Percentiles rank a stretch among this genome's conserved stretches.
These are phyloP conservation scores for Fomitopsis serialis DNA, from an alignment of 768 basidiomycete species.

Conservation along the genomic window DNA sequence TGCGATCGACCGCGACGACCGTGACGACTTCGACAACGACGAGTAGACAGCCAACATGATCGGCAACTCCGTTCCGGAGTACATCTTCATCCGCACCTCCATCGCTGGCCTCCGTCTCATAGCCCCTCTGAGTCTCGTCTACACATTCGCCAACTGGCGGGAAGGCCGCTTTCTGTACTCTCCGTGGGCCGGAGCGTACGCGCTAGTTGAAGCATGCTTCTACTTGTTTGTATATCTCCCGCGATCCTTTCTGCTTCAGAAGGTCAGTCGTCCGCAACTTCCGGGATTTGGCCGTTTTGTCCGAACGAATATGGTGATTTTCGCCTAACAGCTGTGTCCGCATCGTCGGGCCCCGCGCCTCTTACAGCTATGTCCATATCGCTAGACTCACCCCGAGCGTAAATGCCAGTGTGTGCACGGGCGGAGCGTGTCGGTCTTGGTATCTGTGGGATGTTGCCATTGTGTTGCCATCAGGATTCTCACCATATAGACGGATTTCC, in stretches of 20 bases:
- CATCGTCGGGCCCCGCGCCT: too few species aligned
- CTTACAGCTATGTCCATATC: too few species aligned
- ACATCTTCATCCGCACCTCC: conserved; percentile 43
- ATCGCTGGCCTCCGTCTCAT: conserved; percentile 44
- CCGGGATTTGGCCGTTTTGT: too few species aligned
- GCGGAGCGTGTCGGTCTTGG: too few species aligned
- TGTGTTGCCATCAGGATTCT: too few species aligned
- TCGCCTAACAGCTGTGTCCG: too few species aligned
- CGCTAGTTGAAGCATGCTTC: conserved; percentile 42
- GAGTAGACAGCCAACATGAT: conserved; percentile 17
- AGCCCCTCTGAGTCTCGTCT: conserved; percentile 41
- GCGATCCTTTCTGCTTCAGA: conserved; percentile 39
- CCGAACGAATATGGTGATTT: too few species aligned
- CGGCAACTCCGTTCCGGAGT: conserved; percentile 36
- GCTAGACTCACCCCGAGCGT: too few species aligned
- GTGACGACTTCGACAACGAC: neutral
- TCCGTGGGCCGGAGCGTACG: conserved; percentile 27
- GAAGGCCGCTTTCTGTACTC: conserved; percentile 22
- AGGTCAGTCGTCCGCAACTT: conserved; percentile 28
- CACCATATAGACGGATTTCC: too few species aligned
- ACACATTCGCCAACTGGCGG: conserved; percentile 27
- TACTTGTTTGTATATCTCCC: conserved; percentile 46
- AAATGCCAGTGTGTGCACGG: too few species aligned
- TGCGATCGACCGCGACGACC: neutral
- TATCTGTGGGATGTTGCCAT: too few species aligned